Percentiles rank a stretch among this genome's conserved stretches.
These are phyloP conservation scores for Nyssa sinensis DNA, from an alignment of 148 eudicot species.

Conservation along the genomic window DNA sequence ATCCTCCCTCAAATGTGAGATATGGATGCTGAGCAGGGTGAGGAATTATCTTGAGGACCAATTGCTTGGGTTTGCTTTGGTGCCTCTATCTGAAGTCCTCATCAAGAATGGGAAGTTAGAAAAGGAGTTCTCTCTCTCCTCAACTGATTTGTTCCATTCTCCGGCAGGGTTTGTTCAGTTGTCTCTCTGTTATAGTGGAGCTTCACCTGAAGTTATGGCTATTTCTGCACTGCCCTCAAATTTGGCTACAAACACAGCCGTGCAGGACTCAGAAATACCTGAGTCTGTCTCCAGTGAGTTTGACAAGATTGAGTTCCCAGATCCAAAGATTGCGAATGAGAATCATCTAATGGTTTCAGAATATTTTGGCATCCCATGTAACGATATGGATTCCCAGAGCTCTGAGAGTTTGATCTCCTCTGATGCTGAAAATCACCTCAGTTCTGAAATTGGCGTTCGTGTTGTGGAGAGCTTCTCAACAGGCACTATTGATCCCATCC, in stretches of 20 bases:
- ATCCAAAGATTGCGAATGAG: slow-evolving; percentile 73
- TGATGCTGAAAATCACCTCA: slow-evolving; percentile 55
- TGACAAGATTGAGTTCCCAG: slow-evolving; percentile 89
- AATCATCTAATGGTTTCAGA: slow-evolving; percentile 85
- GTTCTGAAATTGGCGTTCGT: slow-evolving; percentile 43
- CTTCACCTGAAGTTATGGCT: slow-evolving; percentile 66
- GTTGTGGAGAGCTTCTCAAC: slow-evolving; percentile 53
- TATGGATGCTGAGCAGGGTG: slow-evolving; percentile 98
- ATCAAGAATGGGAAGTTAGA: slow-evolving; percentile 63
- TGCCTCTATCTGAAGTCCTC: slow-evolving; percentile 80
- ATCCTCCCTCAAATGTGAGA: slow-evolving; percentile 81
- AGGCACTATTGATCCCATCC: slow-evolving; percentile 29
- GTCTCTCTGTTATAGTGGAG: slow-evolving; percentile 68
- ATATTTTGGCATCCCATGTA: slow-evolving; percentile 52
- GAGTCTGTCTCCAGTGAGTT: slow-evolving; percentile 45
- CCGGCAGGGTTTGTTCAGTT: slow-evolving; percentile 89
- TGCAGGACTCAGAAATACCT: slow-evolving; percentile 22
- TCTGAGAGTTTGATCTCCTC: slow-evolving; percentile 59
- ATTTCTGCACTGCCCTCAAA: slow-evolving; percentile 38
- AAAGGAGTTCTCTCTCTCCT: slow-evolving; percentile 82
- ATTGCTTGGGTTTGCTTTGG: slow-evolving; percentile 85
- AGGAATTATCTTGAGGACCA: slow-evolving; percentile 93
- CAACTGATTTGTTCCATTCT: slow-evolving; percentile 94
- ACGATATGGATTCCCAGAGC: slow-evolving; percentile 44
- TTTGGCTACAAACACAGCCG: slow-evolving; percentile 6